phyloP scores from a whole-genome alignment of 441 rosid genomes.

The Adansonia grandidieri region DNA sequence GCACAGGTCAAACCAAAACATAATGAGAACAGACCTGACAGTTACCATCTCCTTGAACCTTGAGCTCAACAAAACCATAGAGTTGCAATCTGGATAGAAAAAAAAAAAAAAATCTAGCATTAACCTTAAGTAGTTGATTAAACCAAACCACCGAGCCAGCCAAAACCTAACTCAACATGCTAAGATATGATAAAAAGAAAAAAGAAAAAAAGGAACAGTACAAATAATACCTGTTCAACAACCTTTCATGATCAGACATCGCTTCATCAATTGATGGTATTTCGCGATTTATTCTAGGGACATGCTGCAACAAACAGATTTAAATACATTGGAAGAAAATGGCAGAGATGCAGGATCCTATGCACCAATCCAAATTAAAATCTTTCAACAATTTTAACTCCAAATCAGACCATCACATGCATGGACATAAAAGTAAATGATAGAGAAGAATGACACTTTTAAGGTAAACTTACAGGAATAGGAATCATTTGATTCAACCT shows the following conservation, averaged over 20 bases:
- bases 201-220: not conserved
- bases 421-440: not conserved
- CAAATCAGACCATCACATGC: not conserved
- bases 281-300: conserved; percentile 73
- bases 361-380: not conserved
- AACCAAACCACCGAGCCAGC: not conserved
- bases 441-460: not conserved
- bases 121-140: not conserved
- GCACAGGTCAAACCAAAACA: conserved; percentile 13
- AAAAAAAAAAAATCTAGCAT: conserved; percentile 5
- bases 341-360: not conserved
- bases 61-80: conserved; percentile 52
- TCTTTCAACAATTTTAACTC: conserved; percentile 10
- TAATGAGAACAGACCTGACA: conserved; percentile 55
- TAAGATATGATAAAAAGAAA: not conserved
- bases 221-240: conserved; percentile 51
- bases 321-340: conserved; percentile 15
- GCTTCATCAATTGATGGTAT: conserved; percentile 78
- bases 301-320: conserved; percentile 50
- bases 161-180: conserved; percentile 26
- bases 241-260: conserved; percentile 75
- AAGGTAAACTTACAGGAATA: conserved; percentile 54
- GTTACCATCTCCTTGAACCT: conserved; percentile 72
- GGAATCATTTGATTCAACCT: conserved; percentile 67
- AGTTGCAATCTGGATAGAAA: conserved; percentile 47